Percentiles rank a stretch among this genome's conserved stretches.
Conservation (phyloP, 129 eudicot species). For the Scalesia atractyloides region DNA sequence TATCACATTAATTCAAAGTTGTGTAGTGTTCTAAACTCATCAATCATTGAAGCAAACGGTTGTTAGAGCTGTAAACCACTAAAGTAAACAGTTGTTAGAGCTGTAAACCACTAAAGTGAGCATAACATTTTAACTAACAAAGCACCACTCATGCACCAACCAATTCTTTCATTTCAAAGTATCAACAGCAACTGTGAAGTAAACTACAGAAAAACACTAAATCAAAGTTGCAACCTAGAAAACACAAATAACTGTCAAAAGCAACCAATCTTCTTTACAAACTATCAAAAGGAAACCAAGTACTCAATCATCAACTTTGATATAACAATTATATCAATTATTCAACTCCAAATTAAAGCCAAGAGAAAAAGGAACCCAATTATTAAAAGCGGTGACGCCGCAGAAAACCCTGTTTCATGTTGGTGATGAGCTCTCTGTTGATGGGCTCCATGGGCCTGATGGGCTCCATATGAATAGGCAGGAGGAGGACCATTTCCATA, state of each 20-base stretch:
- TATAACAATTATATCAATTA: constrained; percentile 36
- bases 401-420: constrained; percentile 47
- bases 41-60: constrained; percentile 7
- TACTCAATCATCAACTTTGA: constrained; percentile 8
- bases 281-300: neutral
- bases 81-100: no score
- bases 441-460: constrained; percentile 51
- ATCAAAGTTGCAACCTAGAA: neutral
- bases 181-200: no score
- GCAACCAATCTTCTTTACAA: constrained; percentile 9
- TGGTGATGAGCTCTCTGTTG: constrained; percentile 47
- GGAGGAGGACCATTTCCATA: constrained; percentile 56
- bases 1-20: neutral
- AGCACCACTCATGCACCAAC: no score
- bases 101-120: no score
- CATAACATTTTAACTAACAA: no score
- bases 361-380: constrained; percentile 53
- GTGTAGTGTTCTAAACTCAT: neutral
- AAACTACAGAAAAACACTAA: no score
- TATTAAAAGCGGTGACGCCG: constrained; percentile 52
- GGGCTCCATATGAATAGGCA: constrained; percentile 45
- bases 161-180: no score
- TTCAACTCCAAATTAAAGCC: constrained; percentile 55
- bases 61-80: neutral
- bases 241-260: constrained; percentile 3